phyloP scores from a whole-genome alignment of 768 basidiomycete genomes.

The Tricholoma matsutake region DNA sequence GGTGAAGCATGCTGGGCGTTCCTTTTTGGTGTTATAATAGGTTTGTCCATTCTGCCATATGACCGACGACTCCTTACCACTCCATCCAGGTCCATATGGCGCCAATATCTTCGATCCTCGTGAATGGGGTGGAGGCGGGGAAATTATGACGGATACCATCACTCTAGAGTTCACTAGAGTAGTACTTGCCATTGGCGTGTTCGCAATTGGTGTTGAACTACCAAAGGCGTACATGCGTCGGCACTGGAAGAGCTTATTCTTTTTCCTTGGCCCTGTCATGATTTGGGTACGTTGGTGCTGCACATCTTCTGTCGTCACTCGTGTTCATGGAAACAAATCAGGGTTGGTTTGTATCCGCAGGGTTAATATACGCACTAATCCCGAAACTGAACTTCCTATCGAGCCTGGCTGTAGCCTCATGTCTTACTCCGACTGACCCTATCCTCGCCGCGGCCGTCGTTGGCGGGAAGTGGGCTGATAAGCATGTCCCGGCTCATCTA shows the following conservation, averaged over 20 bases:
- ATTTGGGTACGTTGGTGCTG: constrained; percentile 59
- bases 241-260: constrained; percentile 91
- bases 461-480: constrained; percentile 96
- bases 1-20: constrained; percentile 98
- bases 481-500: constrained; percentile 88
- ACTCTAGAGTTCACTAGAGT: constrained; percentile 91
- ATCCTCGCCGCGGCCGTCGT: constrained; percentile 90
- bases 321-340: constrained; percentile 24
- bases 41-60: constrained; percentile 35
- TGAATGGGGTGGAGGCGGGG: constrained; percentile 57
- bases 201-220: constrained; percentile 96
- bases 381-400: constrained; percentile 89
- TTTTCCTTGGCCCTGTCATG: constrained; percentile 81
- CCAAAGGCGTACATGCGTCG: constrained; percentile 91
- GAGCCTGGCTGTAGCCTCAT: constrained; percentile 86
- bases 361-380: constrained; percentile 86
- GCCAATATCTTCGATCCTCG: constrained; percentile 80
- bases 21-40: constrained; percentile 87
- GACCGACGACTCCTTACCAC: neutral
- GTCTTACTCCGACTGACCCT: constrained; percentile 92
- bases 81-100: constrained; percentile 68
- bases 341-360: constrained; percentile 96
- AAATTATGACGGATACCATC: constrained; percentile 60
- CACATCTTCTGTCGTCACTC: neutral
- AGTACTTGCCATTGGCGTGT: constrained; percentile 94